phyloP scores from a whole-genome alignment of 1,284 basidiomycete genomes.

The Microstroma glucosiphilum region DNA sequence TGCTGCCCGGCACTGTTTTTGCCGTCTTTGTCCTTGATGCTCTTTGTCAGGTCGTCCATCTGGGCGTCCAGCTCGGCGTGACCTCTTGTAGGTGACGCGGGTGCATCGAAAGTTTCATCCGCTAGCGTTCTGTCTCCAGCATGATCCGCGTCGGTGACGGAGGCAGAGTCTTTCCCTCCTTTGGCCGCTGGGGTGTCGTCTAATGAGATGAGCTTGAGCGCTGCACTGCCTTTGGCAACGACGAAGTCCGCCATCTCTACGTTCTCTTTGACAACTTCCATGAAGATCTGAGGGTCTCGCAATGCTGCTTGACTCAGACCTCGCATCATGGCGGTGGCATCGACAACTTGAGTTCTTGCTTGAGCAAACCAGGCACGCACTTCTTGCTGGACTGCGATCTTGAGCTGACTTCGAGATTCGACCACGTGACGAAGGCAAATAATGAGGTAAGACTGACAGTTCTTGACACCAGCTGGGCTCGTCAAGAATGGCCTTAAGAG shows the following conservation, averaged over 20 bases:
- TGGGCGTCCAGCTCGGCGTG: background rate
- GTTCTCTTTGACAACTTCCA: conserved; percentile 56
- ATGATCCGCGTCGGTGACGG: conserved; percentile 14
- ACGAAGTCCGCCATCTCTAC: conserved; percentile 40
- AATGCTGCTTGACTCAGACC: conserved; percentile 73
- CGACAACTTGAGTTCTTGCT: conserved; percentile 34
- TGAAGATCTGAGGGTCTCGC: conserved; percentile 71
- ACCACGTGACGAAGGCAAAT: conserved; percentile 84
- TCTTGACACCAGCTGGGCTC: conserved; percentile 23
- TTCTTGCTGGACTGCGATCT: conserved; percentile 72
- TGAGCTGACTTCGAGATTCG: conserved; percentile 67
- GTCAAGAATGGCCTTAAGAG: conserved; percentile 39
- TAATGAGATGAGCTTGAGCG: conserved; percentile 17
- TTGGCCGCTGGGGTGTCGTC: conserved; percentile 8
- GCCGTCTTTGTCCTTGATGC: background rate
- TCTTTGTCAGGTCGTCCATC: conserved; percentile 7
- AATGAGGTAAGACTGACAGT: conserved; percentile 74
- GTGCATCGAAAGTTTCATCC: conserved; percentile 66
- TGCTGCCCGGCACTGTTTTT: background rate
- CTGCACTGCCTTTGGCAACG: conserved; percentile 25
- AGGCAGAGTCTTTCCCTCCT: background rate
- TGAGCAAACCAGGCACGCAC: conserved; percentile 54
- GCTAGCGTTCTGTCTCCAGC: conserved; percentile 15
- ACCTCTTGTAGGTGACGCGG: conserved; percentile 33
- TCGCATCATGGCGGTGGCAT: conserved; percentile 55